Percentiles rank a stretch among this genome's conserved stretches.
phyloP scores from a whole-genome alignment of 768 basidiomycete genomes.

The Lepiota brunneoincarnata region DNA sequence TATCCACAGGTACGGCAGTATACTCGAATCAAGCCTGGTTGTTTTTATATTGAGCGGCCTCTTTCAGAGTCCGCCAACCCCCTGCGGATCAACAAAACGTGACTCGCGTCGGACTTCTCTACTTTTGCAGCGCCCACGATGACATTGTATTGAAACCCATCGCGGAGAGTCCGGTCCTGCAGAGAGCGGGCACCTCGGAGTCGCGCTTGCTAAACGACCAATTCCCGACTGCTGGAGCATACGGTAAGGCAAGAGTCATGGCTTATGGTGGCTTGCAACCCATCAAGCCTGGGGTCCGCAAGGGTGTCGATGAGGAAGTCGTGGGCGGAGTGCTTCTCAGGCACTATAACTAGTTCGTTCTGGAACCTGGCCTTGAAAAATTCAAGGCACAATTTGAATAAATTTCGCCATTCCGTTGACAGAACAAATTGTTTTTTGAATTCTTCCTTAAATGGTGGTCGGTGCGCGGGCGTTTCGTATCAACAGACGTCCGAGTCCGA shows the following conservation, averaged over 20 bases:
- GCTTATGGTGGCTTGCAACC: conserved; percentile 39
- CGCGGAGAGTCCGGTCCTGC: conserved; percentile 39
- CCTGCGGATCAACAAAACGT: conserved; percentile 41
- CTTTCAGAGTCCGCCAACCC: conserved; percentile 42
- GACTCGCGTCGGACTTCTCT: conserved; percentile 45
- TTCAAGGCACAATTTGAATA: too few species aligned
- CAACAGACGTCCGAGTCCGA: too few species aligned
- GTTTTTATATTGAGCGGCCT: neutral
- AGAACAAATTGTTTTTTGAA: too few species aligned
- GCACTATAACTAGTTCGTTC: conserved; percentile 33
- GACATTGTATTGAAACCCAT: conserved; percentile 38
- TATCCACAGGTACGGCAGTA: conserved; percentile 31
- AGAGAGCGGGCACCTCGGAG: conserved; percentile 29
- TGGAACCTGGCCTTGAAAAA: too few species aligned
- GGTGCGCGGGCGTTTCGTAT: too few species aligned
- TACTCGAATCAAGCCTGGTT: neutral
- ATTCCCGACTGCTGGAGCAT: conserved; percentile 40
- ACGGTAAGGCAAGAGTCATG: conserved; percentile 35
- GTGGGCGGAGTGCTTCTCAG: conserved; percentile 43
- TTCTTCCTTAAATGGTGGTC: too few species aligned
- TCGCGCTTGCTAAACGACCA: conserved; percentile 27
- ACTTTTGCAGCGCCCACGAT: conserved; percentile 45
- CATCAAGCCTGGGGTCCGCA: conserved; percentile 22
- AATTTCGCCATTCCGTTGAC: too few species aligned
- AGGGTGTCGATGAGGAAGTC: conserved; percentile 43